Conservation (phyloP, 2,329 filamentous ascomycete genomes). For the Erysiphe pisi region DNA sequence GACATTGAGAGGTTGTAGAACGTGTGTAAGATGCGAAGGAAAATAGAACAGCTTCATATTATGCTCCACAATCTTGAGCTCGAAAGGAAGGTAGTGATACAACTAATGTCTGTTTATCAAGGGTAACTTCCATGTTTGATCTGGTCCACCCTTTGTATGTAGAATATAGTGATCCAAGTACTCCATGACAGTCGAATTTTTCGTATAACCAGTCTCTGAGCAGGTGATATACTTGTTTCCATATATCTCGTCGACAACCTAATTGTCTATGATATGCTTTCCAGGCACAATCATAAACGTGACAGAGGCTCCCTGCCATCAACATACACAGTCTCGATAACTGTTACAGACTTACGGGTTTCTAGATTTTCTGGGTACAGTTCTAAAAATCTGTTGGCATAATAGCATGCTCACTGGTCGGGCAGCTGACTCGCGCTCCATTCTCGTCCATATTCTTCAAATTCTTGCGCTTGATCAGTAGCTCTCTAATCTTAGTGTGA, state of each 20-base stretch:
- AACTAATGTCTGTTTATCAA: constrained; percentile 26
- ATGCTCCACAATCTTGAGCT: constrained; percentile 25
- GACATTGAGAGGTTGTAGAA: constrained; percentile 29
- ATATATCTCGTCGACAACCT: background rate
- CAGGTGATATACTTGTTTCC: background rate
- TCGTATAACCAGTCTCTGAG: constrained; percentile 24
- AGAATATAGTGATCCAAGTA: constrained; percentile 27
- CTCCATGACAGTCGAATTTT: constrained; percentile 23
- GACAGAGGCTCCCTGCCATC: background rate
- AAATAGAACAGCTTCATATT: constrained; percentile 27
- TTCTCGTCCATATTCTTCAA: constrained; percentile 27
- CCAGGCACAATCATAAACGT: constrained; percentile 25
- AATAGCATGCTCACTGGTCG: background rate
- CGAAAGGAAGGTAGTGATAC: constrained; percentile 1
- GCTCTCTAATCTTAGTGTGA: too few relatives aligned
- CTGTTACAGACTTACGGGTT: constrained; percentile 23
- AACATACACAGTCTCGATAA: constrained; percentile 24
- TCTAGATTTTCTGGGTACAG: constrained; percentile 3
- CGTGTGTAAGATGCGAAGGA: constrained; percentile 28
- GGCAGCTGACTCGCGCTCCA: constrained; percentile 22
- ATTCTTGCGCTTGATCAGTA: constrained; percentile 11
- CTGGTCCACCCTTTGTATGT: background rate
- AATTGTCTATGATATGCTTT: constrained; percentile 28
- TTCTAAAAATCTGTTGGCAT: constrained; percentile 19
- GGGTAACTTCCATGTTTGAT: constrained; percentile 27